Conservation (phyloP, 257 asterid genomes). For the Fraxinus anomala region DNA sequence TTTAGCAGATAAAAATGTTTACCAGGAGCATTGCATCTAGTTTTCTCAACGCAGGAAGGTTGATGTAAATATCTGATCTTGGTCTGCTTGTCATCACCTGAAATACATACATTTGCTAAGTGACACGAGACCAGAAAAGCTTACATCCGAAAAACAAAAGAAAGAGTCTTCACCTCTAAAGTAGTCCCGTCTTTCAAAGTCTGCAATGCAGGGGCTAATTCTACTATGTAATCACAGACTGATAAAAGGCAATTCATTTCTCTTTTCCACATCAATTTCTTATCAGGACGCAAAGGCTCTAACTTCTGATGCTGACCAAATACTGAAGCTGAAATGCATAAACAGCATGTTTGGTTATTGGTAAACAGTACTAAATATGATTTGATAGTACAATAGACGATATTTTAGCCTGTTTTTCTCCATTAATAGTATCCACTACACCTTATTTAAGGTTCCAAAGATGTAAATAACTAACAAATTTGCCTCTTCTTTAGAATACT, state of each 20-base stretch:
- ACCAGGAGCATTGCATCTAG: conserved; percentile 88
- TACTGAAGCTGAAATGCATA: conserved; percentile 65
- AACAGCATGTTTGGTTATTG: neutral
- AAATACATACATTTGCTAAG: neutral
- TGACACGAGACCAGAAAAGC: neutral
- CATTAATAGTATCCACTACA: neutral
- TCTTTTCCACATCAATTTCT: conserved; percentile 78
- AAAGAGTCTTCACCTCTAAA: conserved; percentile 56
- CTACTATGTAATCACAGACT: conserved; percentile 77
- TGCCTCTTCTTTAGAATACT: neutral
- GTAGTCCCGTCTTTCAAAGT: conserved; percentile 57
- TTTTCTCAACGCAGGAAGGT: conserved; percentile 78
- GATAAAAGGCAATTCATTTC: conserved; percentile 83
- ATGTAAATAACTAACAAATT: neutral
- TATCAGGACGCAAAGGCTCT: conserved; percentile 71
- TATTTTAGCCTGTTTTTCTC: neutral
- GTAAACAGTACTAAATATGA: neutral
- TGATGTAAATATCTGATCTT: conserved; percentile 75
- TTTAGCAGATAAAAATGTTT: conserved; percentile 28
- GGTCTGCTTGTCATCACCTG: conserved; percentile 83
- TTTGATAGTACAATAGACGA: neutral
- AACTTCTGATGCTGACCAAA: conserved; percentile 79
- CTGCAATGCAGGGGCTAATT: conserved; percentile 62
- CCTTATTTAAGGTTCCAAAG: neutral
- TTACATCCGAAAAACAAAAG: neutral